Base-by-base conservation (phyloP, 148 eudicot species). In the Fagopyrum tataricum region DNA sequence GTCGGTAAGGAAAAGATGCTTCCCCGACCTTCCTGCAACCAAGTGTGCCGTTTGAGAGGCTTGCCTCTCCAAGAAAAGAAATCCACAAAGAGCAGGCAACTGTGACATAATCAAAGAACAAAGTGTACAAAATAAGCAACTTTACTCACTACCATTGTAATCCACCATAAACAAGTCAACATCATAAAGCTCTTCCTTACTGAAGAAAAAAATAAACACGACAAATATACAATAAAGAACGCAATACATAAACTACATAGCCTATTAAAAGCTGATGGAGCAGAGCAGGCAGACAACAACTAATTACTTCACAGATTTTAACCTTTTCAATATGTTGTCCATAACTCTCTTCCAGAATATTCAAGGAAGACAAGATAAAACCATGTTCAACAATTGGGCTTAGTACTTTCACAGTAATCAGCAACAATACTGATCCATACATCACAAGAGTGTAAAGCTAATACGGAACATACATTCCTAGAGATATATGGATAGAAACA, bases 11-110 rank as follows among this genome's bases (percentile, higher is more conserved):
- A 93, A 93, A 61, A 93, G 91, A 86, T 93, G 98, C 85, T 84
- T 91, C 77, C 98, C 97, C 18, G 98, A 87, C 82, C 92, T 91
- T 76, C 98, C 97, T 59, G 88, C 96, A 79, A 93, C 73, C 87
- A 85, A 79, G 76, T 93, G 98, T 62, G 98, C 96, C 37, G 96
- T 89, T 85, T 89, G 87, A 41, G 89, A 78, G 58, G 92, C 90
- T 77, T 87, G 87, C 80, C 81, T 87, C 77, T 91, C 97, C 74
- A 90, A 80, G 78, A 91, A 91, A 59, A 88, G 82, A 76, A 93
- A 85, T 42, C 98, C 98, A 71, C 98, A 91, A 76, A 93, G 93
- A 74, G 91, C 79, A 5, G 98, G 98, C 51, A 93, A 85, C 98
- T 93, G 78, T 56, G 47, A 64, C 8, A 52, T 8, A 64, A 12